A percentile compares a stretch with the other conserved stretches of the same genome.
phyloP scores from a whole-genome alignment of 164 flowering plant species.

The Tetrastigma voinierianum region DNA sequence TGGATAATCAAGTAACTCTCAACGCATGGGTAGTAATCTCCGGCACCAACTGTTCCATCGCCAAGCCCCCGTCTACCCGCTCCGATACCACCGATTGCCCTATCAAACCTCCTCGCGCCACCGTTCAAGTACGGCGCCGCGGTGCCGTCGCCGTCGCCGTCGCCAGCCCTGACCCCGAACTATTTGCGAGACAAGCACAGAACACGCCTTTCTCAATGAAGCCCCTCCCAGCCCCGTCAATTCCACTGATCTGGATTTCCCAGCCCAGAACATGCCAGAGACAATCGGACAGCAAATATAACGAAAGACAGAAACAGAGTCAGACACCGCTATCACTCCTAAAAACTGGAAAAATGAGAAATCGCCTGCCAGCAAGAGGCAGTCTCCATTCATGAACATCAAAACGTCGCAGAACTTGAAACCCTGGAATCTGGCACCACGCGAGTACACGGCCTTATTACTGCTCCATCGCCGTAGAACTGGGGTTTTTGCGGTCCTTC shows the following conservation, averaged over 20 bases:
- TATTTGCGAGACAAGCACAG: constrained; percentile 29
- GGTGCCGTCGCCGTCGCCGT: not conserved
- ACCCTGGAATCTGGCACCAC: constrained; percentile 15
- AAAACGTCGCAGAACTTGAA: constrained; percentile 40
- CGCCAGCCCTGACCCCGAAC: not conserved
- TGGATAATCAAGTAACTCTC: constrained; percentile 89
- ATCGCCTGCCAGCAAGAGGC: constrained; percentile 8
- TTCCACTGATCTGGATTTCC: not conserved
- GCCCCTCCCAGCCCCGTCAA: not conserved
- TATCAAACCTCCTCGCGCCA: constrained; percentile 21
- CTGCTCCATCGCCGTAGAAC: not conserved
- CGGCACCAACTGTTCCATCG: constrained; percentile 99
- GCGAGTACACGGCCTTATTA: not conserved
- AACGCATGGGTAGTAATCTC: constrained; percentile 94
- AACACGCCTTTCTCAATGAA: constrained; percentile 17
- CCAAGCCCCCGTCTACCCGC: constrained; percentile 61
- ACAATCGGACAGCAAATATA: constrained; percentile 29
- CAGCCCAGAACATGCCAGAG: not conserved
- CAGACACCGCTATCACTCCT: constrained; percentile 30
- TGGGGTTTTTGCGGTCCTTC: not conserved
- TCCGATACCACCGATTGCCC: constrained; percentile 27
- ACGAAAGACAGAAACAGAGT: constrained; percentile 37
- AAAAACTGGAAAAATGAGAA: constrained; percentile 21
- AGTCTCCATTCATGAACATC: constrained; percentile 63
- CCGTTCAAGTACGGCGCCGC: constrained; percentile 31